These are phyloP conservation scores for Pichia thaimueangensis DNA, from an alignment of 805 yeast species.

Conservation along the genomic window DNA sequence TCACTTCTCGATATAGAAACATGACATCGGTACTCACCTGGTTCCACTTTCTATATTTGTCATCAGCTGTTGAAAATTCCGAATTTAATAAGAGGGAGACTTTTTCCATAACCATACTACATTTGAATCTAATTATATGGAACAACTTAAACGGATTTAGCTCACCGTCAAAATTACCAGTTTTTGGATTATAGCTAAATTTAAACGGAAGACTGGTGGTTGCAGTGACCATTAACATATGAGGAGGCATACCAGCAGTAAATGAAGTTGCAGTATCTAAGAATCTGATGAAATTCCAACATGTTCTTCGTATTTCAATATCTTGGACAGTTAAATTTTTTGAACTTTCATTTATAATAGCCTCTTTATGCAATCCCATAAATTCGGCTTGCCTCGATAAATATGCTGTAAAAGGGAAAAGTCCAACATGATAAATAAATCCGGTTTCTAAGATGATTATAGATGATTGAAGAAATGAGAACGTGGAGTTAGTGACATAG, in stretches of 20 bases:
- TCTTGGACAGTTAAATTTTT: slow-evolving; percentile 8
- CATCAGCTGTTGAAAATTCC: slow-evolving; percentile 10
- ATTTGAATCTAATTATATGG: slow-evolving; percentile 12
- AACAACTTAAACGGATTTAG: slow-evolving; percentile 15
- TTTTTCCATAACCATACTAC: slow-evolving; percentile 16
- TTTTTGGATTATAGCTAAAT: slow-evolving; percentile 9
- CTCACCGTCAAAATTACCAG: slow-evolving; percentile 13
- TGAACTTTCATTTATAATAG: slow-evolving; percentile 11
- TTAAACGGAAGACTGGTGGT: slow-evolving; percentile 15
- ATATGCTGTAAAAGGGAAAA: slow-evolving; percentile 13
- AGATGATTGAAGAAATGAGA: slow-evolving; percentile 12
- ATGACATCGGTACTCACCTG: slow-evolving; percentile 10
- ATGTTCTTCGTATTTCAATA: slow-evolving; percentile 10
- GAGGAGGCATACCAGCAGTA: slow-evolving; percentile 16
- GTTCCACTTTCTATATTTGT: slow-evolving; percentile 9
- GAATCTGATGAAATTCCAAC: slow-evolving; percentile 14
- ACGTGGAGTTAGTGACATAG: slow-evolving; percentile 8
- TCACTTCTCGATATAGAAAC: slow-evolving; percentile 13
- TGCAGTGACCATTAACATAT: slow-evolving; percentile 16
- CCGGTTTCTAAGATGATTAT: slow-evolving; percentile 12
- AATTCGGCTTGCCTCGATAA: slow-evolving; percentile 14
- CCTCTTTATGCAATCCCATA: slow-evolving; percentile 17
- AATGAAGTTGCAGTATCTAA: slow-evolving; percentile 15
- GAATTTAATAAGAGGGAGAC: slow-evolving; percentile 14
- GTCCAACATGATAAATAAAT: slow-evolving; percentile 10